Base-by-base conservation (phyloP, 2,329 filamentous ascomycete genomes). In the Ophiostoma piceae region DNA sequence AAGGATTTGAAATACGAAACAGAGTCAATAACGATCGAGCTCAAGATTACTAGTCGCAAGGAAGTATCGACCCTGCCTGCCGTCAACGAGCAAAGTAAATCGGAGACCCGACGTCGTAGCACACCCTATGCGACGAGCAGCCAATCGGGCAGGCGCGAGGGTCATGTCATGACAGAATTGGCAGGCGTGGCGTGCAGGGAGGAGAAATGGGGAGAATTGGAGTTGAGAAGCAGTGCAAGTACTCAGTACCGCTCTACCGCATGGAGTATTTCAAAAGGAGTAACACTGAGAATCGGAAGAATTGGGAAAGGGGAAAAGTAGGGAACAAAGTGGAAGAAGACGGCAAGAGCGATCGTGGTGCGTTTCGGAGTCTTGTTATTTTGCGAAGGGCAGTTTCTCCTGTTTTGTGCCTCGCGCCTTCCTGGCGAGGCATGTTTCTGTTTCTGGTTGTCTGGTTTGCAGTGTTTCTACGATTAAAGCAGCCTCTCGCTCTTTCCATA, bases 281-380 rank as follows among this genome's bases (percentile, higher is more conserved):
- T 35, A 35, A 8, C 35, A 35, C 35, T 35, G 26, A 12, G 41
- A 47, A 47, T 47, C 11, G 43, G 43, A 16, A 47, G 41, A 47
- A 47, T 19, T 19, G 41, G 41, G 43, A 47, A 47, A n/a, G 43
- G 43, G 43, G 11, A 47, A 47, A 8, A 47, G 16, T 19, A 47
- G 19, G 16, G 2, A 32, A 32, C 26, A 29, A 62, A 62, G 22
- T 62, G 54, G 54, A 62, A 32, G 54, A 64, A 64, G 26, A 64
- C 60, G 32, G 29, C 51, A 57, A 57, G 51, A 57, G 51, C 51
- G 51, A 57, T 57, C 51, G 22, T 57, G n/a, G 22, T 57, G 51
- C 51, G 22, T 57, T 26, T 57, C 51, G 51, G 51, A 26, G n/a
- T 57, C 51, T 57, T 26, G 51, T 26, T 26, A 29, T 26, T 26